phyloP scores from a whole-genome alignment of 441 rosid species.

The Eruca vesicaria region DNA sequence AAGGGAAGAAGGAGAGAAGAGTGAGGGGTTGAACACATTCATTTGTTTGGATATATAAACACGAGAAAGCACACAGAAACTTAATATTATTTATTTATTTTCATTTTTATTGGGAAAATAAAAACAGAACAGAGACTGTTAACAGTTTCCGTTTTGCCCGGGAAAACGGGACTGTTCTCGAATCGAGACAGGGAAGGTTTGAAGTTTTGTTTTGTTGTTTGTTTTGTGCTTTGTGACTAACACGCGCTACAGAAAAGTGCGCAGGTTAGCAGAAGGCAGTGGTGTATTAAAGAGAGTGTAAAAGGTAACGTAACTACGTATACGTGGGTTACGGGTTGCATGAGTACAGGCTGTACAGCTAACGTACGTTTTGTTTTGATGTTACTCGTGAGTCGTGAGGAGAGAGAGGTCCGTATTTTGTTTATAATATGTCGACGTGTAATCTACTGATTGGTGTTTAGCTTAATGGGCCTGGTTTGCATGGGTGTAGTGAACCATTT shows the following conservation, averaged over 20 bases:
- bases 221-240: not conserved
- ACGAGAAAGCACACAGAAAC: slow-evolving; percentile 34
- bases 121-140: slow-evolving; percentile 28
- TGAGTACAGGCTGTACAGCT: slow-evolving; percentile 24
- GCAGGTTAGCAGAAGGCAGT: not conserved
- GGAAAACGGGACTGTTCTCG: slow-evolving; percentile 40
- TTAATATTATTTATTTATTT: not conserved
- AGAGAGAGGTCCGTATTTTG: slow-evolving; percentile 20
- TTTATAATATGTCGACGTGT: not conserved
- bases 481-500: not conserved
- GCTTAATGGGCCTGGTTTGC: slow-evolving; percentile 15
- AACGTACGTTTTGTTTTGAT: slow-evolving; percentile 31
- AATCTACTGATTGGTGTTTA: not conserved
- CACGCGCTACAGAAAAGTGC: not conserved
- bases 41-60: slow-evolving; percentile 64
- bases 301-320: slow-evolving; percentile 1
- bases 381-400: slow-evolving; percentile 32
- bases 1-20: slow-evolving; percentile 6
- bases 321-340: slow-evolving; percentile 24
- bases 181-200: not conserved
- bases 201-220: not conserved
- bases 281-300: not conserved
- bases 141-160: slow-evolving; percentile 38
- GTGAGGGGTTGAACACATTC: slow-evolving; percentile 31
- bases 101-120: not conserved